Conservation (phyloP, 768 basidiomycete genomes). For the Boletus pseudopeckii region DNA sequence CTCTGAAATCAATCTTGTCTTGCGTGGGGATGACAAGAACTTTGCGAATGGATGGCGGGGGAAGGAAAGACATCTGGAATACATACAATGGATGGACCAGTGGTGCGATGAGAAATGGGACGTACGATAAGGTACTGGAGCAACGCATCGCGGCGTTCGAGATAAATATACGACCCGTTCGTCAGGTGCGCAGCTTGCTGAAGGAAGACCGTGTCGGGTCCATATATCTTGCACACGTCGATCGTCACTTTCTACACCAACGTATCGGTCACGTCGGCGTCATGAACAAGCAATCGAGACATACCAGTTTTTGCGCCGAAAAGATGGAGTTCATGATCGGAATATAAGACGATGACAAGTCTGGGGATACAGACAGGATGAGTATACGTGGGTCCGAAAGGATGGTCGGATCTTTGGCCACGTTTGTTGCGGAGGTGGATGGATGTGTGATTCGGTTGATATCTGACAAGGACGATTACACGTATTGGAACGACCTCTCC, state of each 20-base stretch:
- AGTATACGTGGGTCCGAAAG: slow-evolving; percentile 56
- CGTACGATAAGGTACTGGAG: slow-evolving; percentile 86
- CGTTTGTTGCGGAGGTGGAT: slow-evolving; percentile 25
- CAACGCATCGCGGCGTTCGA: slow-evolving; percentile 77
- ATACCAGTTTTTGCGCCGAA: slow-evolving; percentile 93
- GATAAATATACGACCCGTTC: slow-evolving; percentile 86
- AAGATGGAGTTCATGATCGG: slow-evolving; percentile 99
- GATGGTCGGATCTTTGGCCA: slow-evolving; percentile 32
- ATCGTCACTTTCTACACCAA: slow-evolving; percentile 83
- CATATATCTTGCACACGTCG: slow-evolving; percentile 91
- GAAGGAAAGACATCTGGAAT: slow-evolving; percentile 78
- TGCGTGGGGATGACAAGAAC: slow-evolving; percentile 84
- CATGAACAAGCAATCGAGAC: slow-evolving; percentile 22
- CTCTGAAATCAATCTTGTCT: slow-evolving; percentile 94
- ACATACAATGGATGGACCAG: not conserved
- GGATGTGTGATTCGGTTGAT: slow-evolving; percentile 55
- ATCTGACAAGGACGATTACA: slow-evolving; percentile 45
- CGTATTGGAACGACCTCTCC: not conserved
- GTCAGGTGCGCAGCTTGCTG: slow-evolving; percentile 97
- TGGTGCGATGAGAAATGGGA: not conserved
- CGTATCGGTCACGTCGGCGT: slow-evolving; percentile 24
- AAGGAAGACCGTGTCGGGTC: slow-evolving; percentile 88
- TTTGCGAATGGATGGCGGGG: slow-evolving; percentile 67
- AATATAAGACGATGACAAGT: slow-evolving; percentile 87
- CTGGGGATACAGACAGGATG: slow-evolving; percentile 88